These are phyloP conservation scores for Boletus fagicola DNA, from an alignment of 768 basidiomycete genomes.

Conservation along the genomic window DNA sequence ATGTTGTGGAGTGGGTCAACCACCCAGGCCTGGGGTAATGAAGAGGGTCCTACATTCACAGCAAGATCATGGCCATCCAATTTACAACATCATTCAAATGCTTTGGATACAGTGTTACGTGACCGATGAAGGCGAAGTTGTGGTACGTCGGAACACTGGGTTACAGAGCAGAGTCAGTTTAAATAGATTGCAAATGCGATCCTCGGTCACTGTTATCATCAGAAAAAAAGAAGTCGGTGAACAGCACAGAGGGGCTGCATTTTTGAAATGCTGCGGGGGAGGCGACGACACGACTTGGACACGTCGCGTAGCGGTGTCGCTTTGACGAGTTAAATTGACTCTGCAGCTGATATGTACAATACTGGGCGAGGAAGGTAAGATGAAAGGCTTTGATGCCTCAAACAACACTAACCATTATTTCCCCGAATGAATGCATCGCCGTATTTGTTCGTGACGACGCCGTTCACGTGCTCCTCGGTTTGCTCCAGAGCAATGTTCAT, in stretches of 20 bases:
- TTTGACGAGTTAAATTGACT: slow-evolving; percentile 42
- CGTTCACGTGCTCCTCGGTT: slow-evolving; percentile 93
- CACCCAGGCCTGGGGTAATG: neutral
- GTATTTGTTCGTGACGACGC: slow-evolving; percentile 81
- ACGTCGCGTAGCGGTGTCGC: neutral
- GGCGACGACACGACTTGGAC: neutral
- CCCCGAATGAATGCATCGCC: slow-evolving; percentile 96
- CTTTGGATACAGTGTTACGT: neutral
- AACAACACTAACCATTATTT: slow-evolving; percentile 68
- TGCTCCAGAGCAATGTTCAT: slow-evolving; percentile 99
- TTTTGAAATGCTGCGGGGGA: neutral
- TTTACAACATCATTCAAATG: neutral
- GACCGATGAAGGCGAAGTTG: neutral
- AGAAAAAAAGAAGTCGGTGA: neutral
- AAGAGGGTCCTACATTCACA: neutral
- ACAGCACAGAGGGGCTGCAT: neutral
- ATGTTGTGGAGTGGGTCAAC: neutral
- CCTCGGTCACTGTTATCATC: neutral
- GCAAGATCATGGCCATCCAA: neutral
- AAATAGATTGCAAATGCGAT: neutral
- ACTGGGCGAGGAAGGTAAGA: slow-evolving; percentile 40
- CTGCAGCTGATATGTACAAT: slow-evolving; percentile 76
- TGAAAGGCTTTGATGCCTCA: too few relatives aligned
- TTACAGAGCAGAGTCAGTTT: neutral
- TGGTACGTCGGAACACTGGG: neutral